phyloP scores from a whole-genome alignment of 1,139 yeast genomes.

The Debaryomyces udenii region DNA sequence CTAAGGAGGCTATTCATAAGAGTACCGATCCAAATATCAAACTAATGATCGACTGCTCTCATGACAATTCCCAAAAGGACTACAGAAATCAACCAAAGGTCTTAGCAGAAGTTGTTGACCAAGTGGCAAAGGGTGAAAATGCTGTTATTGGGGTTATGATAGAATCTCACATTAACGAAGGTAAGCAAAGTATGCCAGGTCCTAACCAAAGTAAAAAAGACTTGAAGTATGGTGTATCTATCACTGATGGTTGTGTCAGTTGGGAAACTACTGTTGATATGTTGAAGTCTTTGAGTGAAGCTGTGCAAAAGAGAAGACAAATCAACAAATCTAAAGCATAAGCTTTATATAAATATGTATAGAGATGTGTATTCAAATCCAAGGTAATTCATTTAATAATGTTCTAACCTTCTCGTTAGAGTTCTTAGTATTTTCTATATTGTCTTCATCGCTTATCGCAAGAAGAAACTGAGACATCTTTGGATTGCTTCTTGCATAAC shows the following conservation, averaged over 20 bases:
- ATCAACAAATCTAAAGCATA: slow-evolving; percentile 15
- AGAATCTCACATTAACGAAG: slow-evolving; percentile 90
- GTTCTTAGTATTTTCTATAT: not conserved
- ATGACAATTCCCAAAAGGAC: slow-evolving; percentile 94
- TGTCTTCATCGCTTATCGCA: slow-evolving; percentile 15
- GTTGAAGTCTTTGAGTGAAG: slow-evolving; percentile 75
- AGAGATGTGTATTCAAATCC: slow-evolving; percentile 4
- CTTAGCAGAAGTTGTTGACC: slow-evolving; percentile 75
- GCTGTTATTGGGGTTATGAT: slow-evolving; percentile 92
- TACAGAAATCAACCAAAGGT: slow-evolving; percentile 94
- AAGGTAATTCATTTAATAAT: slow-evolving; percentile 3
- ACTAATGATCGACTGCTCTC: slow-evolving; percentile 95
- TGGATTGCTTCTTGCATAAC: slow-evolving; percentile 39
- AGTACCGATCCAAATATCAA: slow-evolving; percentile 48
- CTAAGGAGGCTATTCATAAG: slow-evolving; percentile 55
- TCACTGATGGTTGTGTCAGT: slow-evolving; percentile 94
- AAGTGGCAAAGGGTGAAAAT: slow-evolving; percentile 78
- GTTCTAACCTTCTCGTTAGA: slow-evolving; percentile 7
- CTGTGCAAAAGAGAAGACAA: slow-evolving; percentile 79
- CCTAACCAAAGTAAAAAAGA: slow-evolving; percentile 61
- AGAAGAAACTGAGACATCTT: slow-evolving; percentile 24
- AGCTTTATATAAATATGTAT: slow-evolving; percentile 1
- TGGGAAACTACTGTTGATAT: slow-evolving; percentile 88
- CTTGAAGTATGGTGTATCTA: slow-evolving; percentile 92
- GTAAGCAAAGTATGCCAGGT: slow-evolving; percentile 81